Conservation (phyloP, 441 rosid species). For the Aleurites moluccanus region DNA sequence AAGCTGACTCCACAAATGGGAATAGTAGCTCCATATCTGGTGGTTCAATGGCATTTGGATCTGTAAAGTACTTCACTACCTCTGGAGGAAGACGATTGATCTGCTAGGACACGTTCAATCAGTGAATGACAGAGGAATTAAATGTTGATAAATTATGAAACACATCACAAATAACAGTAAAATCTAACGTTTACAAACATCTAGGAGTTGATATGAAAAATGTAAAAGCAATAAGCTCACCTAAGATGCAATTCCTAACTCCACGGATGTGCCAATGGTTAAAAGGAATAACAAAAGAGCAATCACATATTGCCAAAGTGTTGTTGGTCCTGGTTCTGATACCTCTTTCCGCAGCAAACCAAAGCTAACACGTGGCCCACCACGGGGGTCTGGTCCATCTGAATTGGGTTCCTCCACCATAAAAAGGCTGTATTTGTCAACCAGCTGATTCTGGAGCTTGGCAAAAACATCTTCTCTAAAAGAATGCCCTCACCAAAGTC, state of each 20-base stretch:
- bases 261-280: constrained; percentile 90
- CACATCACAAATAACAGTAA: constrained; percentile 16
- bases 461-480: constrained; percentile 84
- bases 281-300: constrained; percentile 77
- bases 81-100: constrained; percentile 93
- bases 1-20: constrained; percentile 91
- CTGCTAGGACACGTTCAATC: constrained; percentile 36
- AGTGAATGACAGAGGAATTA: neutral
- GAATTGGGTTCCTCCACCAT: constrained; percentile 98
- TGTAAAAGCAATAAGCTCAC: constrained; percentile 33
- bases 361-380: constrained; percentile 96
- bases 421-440: constrained; percentile 76
- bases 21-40: constrained; percentile 84
- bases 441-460: constrained; percentile 69
- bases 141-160: neutral
- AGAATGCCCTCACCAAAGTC: constrained; percentile 92
- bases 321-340: constrained; percentile 94
- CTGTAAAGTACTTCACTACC: constrained; percentile 87
- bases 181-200: neutral
- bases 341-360: constrained; percentile 93
- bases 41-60: constrained; percentile 82
- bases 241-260: constrained; percentile 96
- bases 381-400: constrained; percentile 91
- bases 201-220: constrained; percentile 4
- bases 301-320: constrained; percentile 98